phyloP scores from a whole-genome alignment of 1,284 basidiomycete genomes.

The Sporisorium exsertum region DNA sequence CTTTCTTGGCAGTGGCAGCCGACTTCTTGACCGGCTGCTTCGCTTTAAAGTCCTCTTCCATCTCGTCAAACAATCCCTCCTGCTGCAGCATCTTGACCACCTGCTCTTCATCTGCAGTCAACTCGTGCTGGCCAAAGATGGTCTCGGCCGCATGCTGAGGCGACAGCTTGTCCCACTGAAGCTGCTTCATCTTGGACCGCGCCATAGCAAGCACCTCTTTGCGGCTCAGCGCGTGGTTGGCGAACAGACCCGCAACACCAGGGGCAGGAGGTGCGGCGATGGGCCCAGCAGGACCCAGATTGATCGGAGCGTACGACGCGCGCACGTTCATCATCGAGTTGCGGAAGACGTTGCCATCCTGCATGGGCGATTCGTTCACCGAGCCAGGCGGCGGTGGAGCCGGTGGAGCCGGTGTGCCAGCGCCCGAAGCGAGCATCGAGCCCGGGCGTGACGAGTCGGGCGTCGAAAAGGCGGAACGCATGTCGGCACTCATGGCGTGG shows the following conservation, averaged over 20 bases:
- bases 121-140: conserved; percentile 60
- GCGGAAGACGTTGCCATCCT: conserved; percentile 33
- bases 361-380: conserved; percentile 43
- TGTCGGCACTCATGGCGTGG: conserved; percentile 19
- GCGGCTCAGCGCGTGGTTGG: conserved; percentile 69
- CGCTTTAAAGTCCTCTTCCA: conserved; percentile 98
- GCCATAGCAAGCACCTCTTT: conserved; percentile 89
- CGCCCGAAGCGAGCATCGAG: conserved; percentile 31
- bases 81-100: conserved; percentile 53
- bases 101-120: conserved; percentile 51
- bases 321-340: conserved; percentile 67
- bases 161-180: conserved; percentile 92
- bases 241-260: conserved; percentile 75
- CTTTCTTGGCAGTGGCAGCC: conserved; percentile 67
- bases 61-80: conserved; percentile 87
- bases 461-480: conserved; percentile 51
- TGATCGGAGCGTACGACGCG: conserved; percentile 46
- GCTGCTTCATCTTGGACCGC: conserved; percentile 92
- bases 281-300: conserved; percentile 61
- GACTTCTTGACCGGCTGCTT: conserved; percentile 79
- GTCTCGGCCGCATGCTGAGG: conserved; percentile 68
- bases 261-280: conserved; percentile 66
- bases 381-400: conserved; percentile 69
- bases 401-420: conserved; percentile 71
- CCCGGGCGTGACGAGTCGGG: conserved; percentile 54